Percentiles rank a stretch among this genome's conserved stretches.
Evolutionary conservation across 257 asterid genomes (phyloP).

Genomic region (Rauvolfia tetraphylla): DNA sequence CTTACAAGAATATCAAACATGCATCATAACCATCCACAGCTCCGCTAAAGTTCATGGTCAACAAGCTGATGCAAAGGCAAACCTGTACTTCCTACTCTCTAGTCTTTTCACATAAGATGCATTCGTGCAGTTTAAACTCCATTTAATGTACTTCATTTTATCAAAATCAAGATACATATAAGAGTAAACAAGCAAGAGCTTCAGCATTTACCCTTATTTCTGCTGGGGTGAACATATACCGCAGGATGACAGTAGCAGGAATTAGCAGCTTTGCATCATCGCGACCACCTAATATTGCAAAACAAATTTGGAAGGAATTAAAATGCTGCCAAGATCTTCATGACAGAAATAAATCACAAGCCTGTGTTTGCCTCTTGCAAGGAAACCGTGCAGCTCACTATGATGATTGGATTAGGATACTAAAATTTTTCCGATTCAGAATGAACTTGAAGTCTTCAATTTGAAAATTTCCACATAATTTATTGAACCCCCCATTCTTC

Average conservation of each 20-base stretch:
- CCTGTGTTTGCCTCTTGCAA: neutral
- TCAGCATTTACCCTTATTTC: slow-evolving; percentile 68
- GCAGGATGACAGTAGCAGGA: slow-evolving; percentile 82
- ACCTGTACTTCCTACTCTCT: neutral
- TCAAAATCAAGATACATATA: neutral
- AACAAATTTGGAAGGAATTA: slow-evolving; percentile 13
- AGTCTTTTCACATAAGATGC: neutral
- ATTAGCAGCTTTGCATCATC: slow-evolving; percentile 76
- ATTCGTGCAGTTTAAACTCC: neutral
- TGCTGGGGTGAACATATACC: slow-evolving; percentile 85
- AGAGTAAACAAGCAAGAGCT: neutral
- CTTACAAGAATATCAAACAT: neutral
- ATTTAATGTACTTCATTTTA: neutral
- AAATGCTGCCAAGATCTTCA: slow-evolving; percentile 2
- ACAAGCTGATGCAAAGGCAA: neutral
- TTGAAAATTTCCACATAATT: neutral
- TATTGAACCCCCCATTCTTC: neutral
- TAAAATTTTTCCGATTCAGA: neutral
- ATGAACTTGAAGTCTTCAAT: neutral
- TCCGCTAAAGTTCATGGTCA: neutral
- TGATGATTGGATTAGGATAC: neutral
- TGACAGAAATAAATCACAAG: neutral
- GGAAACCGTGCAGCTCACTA: neutral
- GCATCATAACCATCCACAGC: neutral
- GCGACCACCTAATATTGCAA: slow-evolving; percentile 73